A percentile compares a stretch with the other conserved stretches of the same genome.
Evolutionary conservation across 352 stramenopile species (phyloP).

Genomic region (Pythium grandisporangium): DNA sequence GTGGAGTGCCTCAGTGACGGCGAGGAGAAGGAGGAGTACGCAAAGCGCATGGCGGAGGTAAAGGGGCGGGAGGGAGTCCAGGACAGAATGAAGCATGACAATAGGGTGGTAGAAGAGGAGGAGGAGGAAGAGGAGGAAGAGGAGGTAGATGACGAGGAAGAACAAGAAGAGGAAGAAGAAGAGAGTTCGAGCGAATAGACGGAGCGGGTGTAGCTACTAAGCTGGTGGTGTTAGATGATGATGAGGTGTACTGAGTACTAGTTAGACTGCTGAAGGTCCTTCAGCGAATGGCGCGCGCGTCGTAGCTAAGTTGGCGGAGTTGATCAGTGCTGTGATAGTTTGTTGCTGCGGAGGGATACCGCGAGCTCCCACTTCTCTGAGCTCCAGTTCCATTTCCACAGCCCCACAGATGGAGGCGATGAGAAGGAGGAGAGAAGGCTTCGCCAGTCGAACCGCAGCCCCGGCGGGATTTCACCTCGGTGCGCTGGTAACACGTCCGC

Average conservation of each 20-base stretch:
- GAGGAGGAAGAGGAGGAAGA: slow-evolving; percentile 4
- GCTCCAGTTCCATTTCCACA: slow-evolving; percentile 3
- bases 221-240: too few species aligned
- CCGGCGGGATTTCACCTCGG: not conserved
- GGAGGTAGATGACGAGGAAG: slow-evolving; percentile 3
- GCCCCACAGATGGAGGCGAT: not conserved
- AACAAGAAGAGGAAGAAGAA: slow-evolving; percentile 4
- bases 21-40: slow-evolving; percentile 3
- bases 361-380: slow-evolving; percentile 2
- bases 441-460: not conserved
- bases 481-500: not conserved
- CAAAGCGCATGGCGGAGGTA: slow-evolving; percentile 2
- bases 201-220: too few species aligned
- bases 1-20: slow-evolving; percentile 18
- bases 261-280: too few species aligned
- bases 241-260: too few species aligned
- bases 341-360: too few species aligned
- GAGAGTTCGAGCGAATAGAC: too few species aligned
- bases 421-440: not conserved
- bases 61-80: not conserved
- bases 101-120: not conserved
- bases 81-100: not conserved
- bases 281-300: too few species aligned
- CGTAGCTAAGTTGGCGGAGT: too few species aligned
- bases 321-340: too few species aligned